Percentiles rank a stretch among this genome's conserved stretches.
Evolutionary conservation across 768 basidiomycete genomes (phyloP).

Genomic region (Mycena olivaceomarginata): DNA sequence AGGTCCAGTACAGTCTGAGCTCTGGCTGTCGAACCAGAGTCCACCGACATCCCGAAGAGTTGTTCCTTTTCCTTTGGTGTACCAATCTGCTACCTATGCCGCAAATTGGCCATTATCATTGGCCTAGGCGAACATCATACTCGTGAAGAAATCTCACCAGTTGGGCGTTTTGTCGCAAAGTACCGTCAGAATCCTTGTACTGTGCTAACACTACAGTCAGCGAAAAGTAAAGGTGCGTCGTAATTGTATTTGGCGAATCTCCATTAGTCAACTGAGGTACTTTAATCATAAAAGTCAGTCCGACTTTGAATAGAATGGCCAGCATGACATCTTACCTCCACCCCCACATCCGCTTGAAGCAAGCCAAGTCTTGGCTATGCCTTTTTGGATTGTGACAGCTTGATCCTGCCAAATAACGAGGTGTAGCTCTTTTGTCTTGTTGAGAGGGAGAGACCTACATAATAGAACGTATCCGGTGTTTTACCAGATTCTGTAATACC

Average conservation of each 20-base stretch:
- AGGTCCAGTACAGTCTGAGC: constrained; percentile 10
- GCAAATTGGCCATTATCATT: constrained; percentile 5
- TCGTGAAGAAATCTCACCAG: neutral
- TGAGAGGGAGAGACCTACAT: constrained; percentile 19
- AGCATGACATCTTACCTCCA: constrained; percentile 1
- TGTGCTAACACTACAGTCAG: constrained; percentile 22
- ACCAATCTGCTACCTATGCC: constrained; percentile 21
- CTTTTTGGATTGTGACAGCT: constrained; percentile 20
- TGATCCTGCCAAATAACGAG: constrained; percentile 14
- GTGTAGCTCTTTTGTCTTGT: constrained; percentile 9
- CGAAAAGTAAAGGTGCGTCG: constrained; percentile 31
- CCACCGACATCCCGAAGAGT: constrained; percentile 17
- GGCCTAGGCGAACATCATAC: neutral
- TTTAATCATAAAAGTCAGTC: constrained; percentile 6
- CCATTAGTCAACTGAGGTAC: constrained; percentile 17
- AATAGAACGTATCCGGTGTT: constrained; percentile 18
- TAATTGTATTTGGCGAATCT: constrained; percentile 22
- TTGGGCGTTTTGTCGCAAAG: constrained; percentile 14
- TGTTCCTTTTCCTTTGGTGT: constrained; percentile 8
- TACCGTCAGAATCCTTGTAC: neutral
- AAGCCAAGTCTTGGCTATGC: constrained; percentile 16
- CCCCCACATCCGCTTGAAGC: constrained; percentile 8
- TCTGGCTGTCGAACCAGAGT: constrained; percentile 27
- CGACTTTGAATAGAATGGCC: neutral
- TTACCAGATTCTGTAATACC: constrained; percentile 12